A percentile compares a stretch with the other conserved stretches of the same genome.
Evolutionary conservation across 768 basidiomycete genomes (phyloP).

Genomic region (Tricholoma terreum): DNA sequence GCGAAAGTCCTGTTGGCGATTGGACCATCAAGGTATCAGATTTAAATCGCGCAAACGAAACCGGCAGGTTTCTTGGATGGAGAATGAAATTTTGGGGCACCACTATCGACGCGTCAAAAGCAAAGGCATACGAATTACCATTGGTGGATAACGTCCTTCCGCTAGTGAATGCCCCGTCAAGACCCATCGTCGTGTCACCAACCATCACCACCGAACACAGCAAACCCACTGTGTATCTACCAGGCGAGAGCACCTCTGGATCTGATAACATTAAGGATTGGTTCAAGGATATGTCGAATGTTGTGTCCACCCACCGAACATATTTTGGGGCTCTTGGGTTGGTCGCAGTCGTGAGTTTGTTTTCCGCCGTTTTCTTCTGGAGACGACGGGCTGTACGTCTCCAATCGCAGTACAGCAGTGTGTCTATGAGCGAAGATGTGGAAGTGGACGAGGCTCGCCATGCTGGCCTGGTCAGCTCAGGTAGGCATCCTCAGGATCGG

Average conservation of each 20-base stretch:
- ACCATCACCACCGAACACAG: conserved; percentile 58
- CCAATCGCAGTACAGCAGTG: conserved; percentile 50
- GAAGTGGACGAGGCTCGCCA: conserved; percentile 67
- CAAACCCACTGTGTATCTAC: conserved; percentile 84
- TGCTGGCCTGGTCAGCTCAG: conserved; percentile 24
- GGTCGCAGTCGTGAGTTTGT: conserved; percentile 70
- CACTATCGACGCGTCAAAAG: conserved; percentile 64
- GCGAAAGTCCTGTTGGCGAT: conserved; percentile 85
- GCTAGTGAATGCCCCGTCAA: conserved; percentile 36
- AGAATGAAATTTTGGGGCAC: conserved; percentile 91
- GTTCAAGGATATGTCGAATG: conserved; percentile 68
- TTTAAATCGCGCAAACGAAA: conserved; percentile 49
- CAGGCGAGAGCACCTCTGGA: conserved; percentile 57
- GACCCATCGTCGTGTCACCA: conserved; percentile 31
- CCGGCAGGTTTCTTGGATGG: conserved; percentile 83
- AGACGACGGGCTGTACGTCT: conserved; percentile 48
- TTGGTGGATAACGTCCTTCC: conserved; percentile 48
- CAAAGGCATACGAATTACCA: conserved; percentile 59
- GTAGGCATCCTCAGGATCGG: conserved; percentile 35
- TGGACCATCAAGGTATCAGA: conserved; percentile 92
- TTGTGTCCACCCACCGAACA: conserved; percentile 76
- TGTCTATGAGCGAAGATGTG: conserved; percentile 61
- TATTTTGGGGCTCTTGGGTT: conserved; percentile 75
- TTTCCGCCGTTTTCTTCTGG: conserved; percentile 73
- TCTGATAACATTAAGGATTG: conserved; percentile 56